A percentile compares a stretch with the other conserved stretches of the same genome.
Conservation (phyloP, 2,329 filamentous ascomycete genomes). For the Pseudodiploospora longispora region DNA sequence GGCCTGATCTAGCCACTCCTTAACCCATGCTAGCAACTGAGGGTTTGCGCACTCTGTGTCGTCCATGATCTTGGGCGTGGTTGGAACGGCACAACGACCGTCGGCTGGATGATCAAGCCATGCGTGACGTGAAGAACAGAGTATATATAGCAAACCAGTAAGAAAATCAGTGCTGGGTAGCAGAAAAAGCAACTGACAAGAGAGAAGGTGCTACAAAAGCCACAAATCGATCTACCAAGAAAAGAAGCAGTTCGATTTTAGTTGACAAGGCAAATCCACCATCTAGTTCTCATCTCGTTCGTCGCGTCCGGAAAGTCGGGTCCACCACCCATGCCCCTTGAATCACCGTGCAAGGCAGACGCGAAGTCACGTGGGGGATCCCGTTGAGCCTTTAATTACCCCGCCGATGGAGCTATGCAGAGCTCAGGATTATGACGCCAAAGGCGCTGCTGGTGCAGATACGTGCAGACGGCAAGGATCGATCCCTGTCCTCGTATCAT, state of each 20-base stretch:
- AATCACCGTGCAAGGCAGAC: background rate
- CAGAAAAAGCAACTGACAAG: background rate
- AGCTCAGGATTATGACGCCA: background rate
- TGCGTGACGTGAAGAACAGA: background rate
- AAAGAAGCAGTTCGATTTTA: background rate
- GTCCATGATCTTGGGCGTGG: constrained; percentile 5
- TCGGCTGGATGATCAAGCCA: too few relatives aligned
- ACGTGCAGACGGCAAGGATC: too few relatives aligned
- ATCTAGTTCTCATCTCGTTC: too few relatives aligned
- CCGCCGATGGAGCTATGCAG: background rate
- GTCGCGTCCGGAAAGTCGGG: too few relatives aligned
- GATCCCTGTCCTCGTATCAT: too few relatives aligned
- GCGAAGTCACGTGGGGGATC: background rate
- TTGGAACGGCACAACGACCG: too few relatives aligned
- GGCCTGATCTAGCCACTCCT: constrained; percentile 67
- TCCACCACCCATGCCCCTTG: too few relatives aligned
- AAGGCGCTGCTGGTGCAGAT: too few relatives aligned
- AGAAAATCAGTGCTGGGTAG: background rate
- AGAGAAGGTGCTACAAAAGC: background rate
- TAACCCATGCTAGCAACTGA: constrained; percentile 63
- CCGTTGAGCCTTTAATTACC: background rate
- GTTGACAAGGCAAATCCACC: too few relatives aligned
- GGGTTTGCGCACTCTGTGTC: constrained; percentile 55
- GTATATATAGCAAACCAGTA: background rate
- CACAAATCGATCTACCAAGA: background rate